A percentile compares a stretch with the other conserved stretches of the same genome.
phyloP scores from a whole-genome alignment of 805 yeast genomes.

The Candida boleticola region DNA sequence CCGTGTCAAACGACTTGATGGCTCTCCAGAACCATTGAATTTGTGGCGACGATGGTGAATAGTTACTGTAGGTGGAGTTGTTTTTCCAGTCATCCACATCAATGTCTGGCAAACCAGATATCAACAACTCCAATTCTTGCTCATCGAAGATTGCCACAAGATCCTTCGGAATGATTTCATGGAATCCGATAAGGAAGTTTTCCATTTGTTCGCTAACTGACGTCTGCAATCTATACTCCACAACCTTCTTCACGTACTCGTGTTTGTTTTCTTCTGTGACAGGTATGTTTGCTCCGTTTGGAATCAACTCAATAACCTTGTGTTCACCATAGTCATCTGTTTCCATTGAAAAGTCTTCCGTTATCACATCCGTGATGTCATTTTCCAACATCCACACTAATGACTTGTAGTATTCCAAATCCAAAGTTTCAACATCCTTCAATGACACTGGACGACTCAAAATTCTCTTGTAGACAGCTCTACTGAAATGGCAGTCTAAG shows the following conservation, averaged over 20 bases:
- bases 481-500: conserved; percentile 90
- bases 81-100: conserved; percentile 95
- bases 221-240: conserved; percentile 78
- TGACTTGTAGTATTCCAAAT: conserved; percentile 88
- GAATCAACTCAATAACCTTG: conserved; percentile 76
- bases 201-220: conserved; percentile 88
- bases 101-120: conserved; percentile 94
- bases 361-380: conserved; percentile 92
- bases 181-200: conserved; percentile 81
- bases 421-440: conserved; percentile 92
- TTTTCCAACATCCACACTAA: conserved; percentile 95
- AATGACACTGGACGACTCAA: conserved; percentile 77
- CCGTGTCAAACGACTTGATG: conserved; percentile 87
- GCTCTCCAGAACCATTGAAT: conserved; percentile 98
- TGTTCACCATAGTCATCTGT: conserved; percentile 92
- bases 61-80: conserved; percentile 78
- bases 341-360: conserved; percentile 91
- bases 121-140: conserved; percentile 87
- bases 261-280: conserved; percentile 90
- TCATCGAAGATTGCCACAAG: conserved; percentile 87
- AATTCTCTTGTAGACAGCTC: conserved; percentile 90
- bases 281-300: conserved; percentile 76
- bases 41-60: conserved; percentile 78
- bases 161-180: conserved; percentile 83
- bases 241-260: conserved; percentile 82